Conservation (phyloP, 345 rosid species). For the Eucalyptus cloeziana region DNA sequence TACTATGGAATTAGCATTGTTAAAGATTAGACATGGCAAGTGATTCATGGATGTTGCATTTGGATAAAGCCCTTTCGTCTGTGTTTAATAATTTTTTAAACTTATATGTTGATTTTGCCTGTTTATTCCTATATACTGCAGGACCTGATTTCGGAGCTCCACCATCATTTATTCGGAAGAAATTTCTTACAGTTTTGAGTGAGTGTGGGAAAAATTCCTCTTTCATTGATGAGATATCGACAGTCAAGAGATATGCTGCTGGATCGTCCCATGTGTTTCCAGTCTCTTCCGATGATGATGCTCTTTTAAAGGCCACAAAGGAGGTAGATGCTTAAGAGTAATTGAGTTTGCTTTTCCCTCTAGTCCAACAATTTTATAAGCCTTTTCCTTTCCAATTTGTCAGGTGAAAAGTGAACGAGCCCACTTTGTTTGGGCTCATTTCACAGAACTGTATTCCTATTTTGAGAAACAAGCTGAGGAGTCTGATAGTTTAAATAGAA, state of each 20-base stretch:
- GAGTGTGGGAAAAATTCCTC: slow-evolving; percentile 72
- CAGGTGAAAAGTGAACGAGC: slow-evolving; percentile 61
- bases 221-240: slow-evolving; percentile 51
- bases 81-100: background rate
- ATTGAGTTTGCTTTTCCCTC: background rate
- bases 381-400: background rate
- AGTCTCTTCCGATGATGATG: slow-evolving; percentile 75
- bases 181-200: slow-evolving; percentile 53
- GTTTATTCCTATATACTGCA: slow-evolving; percentile 2
- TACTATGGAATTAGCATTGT: slow-evolving; percentile 75
- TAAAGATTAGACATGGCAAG: slow-evolving; percentile 80
- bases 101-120: background rate
- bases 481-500: slow-evolving; percentile 42
- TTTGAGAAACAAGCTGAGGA: slow-evolving; percentile 56
- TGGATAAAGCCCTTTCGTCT: background rate
- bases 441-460: slow-evolving; percentile 68
- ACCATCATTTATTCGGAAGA: slow-evolving; percentile 46
- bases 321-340: slow-evolving; percentile 39
- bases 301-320: slow-evolving; percentile 56
- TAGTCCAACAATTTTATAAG: background rate
- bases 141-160: slow-evolving; percentile 95
- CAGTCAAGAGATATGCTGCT: slow-evolving; percentile 67
- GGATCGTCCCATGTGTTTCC: slow-evolving; percentile 71
- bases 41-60: background rate
- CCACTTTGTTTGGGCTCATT: slow-evolving; percentile 84